These are phyloP conservation scores for Achaetomium macrosporum DNA, from an alignment of 2,329 filamentous ascomycete species.

Conservation along the genomic window DNA sequence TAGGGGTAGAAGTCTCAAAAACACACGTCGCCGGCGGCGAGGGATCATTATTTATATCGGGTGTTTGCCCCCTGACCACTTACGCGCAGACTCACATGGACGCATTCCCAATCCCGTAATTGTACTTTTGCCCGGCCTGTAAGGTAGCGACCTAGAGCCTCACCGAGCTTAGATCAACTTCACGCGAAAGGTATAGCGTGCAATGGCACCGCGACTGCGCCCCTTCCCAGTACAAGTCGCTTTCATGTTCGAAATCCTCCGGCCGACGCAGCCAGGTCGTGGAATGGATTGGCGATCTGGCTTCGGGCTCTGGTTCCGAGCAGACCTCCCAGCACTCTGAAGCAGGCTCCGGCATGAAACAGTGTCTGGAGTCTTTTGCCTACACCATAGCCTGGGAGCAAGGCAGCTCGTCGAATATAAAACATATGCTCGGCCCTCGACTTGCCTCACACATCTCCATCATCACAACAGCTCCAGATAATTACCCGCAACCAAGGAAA, in stretches of 20 bases:
- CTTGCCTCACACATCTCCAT: background rate
- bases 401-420: background rate
- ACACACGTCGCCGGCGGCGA: background rate
- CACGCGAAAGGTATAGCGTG: background rate
- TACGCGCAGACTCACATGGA: background rate
- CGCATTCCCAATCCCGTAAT: constrained; percentile 9
- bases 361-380: too few species aligned
- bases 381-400: too few species aligned
- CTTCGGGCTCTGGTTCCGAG: too few species aligned
- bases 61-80: constrained; percentile 1
- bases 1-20: too few species aligned
- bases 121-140: background rate
- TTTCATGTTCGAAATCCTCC: too few species aligned
- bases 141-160: background rate
- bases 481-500: background rate
- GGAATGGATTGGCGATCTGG: too few species aligned
- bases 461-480: background rate
- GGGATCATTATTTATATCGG: constrained; percentile 4
- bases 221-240: background rate
- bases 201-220: background rate
- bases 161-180: constrained; percentile 7
- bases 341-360: too few species aligned
- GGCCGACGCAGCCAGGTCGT: background rate
- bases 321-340: too few species aligned
- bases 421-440: background rate